Conservation (phyloP, 768 basidiomycete species). For the Hemileccinum impolitum region DNA sequence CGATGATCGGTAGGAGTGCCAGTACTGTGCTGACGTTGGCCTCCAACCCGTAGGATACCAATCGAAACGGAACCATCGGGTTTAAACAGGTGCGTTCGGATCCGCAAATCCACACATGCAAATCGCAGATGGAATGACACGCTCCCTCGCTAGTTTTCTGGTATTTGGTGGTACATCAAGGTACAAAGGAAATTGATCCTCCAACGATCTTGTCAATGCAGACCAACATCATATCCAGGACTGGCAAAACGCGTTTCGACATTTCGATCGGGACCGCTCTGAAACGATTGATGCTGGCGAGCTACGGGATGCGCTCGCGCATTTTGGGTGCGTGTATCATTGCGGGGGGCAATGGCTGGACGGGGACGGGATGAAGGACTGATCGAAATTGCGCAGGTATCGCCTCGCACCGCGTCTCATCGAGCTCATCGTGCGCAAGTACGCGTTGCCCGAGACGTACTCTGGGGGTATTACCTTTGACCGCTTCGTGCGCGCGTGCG, state of each 20-base stretch:
- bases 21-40: background rate
- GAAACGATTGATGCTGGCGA: constrained; percentile 74
- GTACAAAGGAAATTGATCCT: constrained; percentile 19
- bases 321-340: constrained; percentile 54
- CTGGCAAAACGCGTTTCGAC: constrained; percentile 81
- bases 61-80: constrained; percentile 74
- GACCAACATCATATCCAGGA: constrained; percentile 38
- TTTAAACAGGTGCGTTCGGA: constrained; percentile 61
- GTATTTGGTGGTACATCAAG: constrained; percentile 82
- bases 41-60: constrained; percentile 56
- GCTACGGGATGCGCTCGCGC: constrained; percentile 61
- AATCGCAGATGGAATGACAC: too few relatives aligned
- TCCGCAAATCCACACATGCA: background rate
- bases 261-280: constrained; percentile 82
- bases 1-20: background rate
- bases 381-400: constrained; percentile 39
- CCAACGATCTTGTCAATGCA: too few relatives aligned
- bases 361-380: too few relatives aligned
- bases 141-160: constrained; percentile 47
- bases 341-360: background rate
- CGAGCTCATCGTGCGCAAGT: constrained; percentile 70
- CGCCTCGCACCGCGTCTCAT: constrained; percentile 67
- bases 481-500: constrained; percentile 83
- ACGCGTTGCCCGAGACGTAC: constrained; percentile 44
- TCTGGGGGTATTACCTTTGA: constrained; percentile 72